Conservation (phyloP, 208 protist species). For the Zelonia costaricensis region DNA sequence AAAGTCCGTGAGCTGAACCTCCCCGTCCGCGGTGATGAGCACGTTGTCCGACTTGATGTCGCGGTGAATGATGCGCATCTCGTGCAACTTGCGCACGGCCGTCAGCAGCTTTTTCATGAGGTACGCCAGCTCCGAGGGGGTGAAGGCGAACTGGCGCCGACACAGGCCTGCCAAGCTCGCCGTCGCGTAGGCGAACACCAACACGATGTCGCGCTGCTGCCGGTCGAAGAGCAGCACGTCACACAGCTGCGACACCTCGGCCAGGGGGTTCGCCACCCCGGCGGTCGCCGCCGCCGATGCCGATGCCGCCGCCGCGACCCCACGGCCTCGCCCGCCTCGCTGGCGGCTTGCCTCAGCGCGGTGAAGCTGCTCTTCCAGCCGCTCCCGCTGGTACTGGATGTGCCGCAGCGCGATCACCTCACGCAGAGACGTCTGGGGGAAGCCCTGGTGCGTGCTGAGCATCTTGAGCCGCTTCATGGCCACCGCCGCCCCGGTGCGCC, state of each 20-base stretch:
- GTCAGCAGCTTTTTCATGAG: slow-evolving; percentile 72
- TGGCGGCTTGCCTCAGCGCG: no score
- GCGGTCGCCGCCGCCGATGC: not conserved
- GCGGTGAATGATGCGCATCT: slow-evolving; percentile 90
- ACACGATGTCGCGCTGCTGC: slow-evolving; percentile 67
- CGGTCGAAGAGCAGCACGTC: slow-evolving; percentile 76
- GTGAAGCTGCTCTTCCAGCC: slow-evolving; percentile 24
- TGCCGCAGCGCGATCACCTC: slow-evolving; percentile 85
- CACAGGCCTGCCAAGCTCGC: slow-evolving; percentile 76
- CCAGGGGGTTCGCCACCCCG: slow-evolving; percentile 46
- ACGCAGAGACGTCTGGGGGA: slow-evolving; percentile 85
- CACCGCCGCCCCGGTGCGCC: slow-evolving; percentile 52
- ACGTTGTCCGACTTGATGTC: slow-evolving; percentile 93
- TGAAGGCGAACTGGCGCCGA: slow-evolving; percentile 59
- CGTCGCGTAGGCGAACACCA: slow-evolving; percentile 79
- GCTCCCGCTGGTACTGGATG: slow-evolving; percentile 59
- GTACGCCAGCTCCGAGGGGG: slow-evolving; percentile 61
- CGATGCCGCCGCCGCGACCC: not conserved
- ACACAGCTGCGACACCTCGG: slow-evolving; percentile 66
- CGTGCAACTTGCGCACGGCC: slow-evolving; percentile 69
- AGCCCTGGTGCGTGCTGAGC: slow-evolving; percentile 79
- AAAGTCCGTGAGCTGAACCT: slow-evolving; percentile 84
- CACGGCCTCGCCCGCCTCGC: no score
- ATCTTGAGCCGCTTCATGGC: slow-evolving; percentile 89
- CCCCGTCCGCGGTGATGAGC: slow-evolving; percentile 55